Evolutionary conservation across 208 protist species (phyloP), one percentile per base, ranked within the genome.

Genomic region (Trypanosoma avium): DNA sequence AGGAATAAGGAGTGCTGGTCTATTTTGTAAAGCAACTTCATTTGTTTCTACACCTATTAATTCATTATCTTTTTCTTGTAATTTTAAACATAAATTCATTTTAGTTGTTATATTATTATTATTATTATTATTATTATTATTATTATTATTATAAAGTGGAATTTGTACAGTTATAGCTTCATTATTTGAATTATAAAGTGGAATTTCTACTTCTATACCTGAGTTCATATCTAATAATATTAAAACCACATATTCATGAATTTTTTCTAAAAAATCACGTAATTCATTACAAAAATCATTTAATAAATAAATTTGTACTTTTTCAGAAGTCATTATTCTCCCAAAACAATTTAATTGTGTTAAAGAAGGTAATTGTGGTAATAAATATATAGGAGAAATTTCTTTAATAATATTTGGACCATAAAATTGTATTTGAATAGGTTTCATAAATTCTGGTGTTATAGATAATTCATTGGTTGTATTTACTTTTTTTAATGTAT

Each of bases 351-450:
- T 45, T 1, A 15, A 21, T 4, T 5, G 0, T 0, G 42, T 40
- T 8, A 73, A 38, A 17, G 67, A 19, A 22, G 67, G 67, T 33
- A 58, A 58, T 10, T 13, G 17, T 50, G 57, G 49, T 22, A 73
- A 22, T 3, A 73, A 26, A 61, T 60, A 73, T 40, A 73, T 73
- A 2, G 67, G 43, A 0, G 46, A 60, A 8, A 48, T 35, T 53
- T 61, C 67, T 21, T 17, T 15, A 53, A 73, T 73, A 48, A 73
- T 58, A 35, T n/a, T 17, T 40, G 67, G 43, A n/a, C 67, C 67
- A 55, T 29, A 35, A 49, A 73, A 73, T 4, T 5, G 21, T 3
- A 73, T 17, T 22, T 13, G 55, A 22, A 56, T 35, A 27, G 36
- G 64, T 9, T 15, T 54, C 4, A 19, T 1, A 24, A 19, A 5